Conservation (phyloP, 257 asterid species). For the Penstemon davidsonii region DNA sequence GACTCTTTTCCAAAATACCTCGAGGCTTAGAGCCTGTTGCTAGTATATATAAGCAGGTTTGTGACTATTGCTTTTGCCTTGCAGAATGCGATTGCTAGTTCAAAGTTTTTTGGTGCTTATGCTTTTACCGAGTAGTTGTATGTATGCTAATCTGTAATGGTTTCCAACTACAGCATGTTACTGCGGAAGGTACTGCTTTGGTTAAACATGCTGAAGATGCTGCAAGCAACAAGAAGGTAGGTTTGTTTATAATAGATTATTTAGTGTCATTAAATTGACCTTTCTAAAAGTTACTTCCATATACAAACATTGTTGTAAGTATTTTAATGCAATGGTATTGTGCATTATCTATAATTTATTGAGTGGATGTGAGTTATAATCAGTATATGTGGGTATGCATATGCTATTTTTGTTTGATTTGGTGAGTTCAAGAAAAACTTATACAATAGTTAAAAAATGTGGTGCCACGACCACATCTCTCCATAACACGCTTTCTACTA, state of each 20-base stretch:
- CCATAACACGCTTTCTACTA: not conserved
- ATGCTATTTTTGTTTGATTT: not conserved
- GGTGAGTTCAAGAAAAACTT: constrained; percentile 10
- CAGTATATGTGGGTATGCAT: not conserved
- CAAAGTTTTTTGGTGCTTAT: constrained; percentile 18
- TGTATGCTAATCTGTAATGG: constrained; percentile 16
- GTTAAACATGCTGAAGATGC: constrained; percentile 99
- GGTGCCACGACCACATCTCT: not conserved
- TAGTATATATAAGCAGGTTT: constrained; percentile 76
- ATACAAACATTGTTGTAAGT: not conserved
- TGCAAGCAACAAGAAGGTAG: constrained; percentile 88
- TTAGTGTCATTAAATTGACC: not conserved
- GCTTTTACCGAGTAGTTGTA: constrained; percentile 1
- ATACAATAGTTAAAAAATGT: not conserved
- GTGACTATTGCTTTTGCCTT: constrained; percentile 25
- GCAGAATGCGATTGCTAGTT: constrained; percentile 7
- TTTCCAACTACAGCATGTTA: constrained; percentile 75
- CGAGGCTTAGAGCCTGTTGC: constrained; percentile 77
- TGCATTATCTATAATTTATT: not conserved
- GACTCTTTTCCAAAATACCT: constrained; percentile 85
- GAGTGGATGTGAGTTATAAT: constrained; percentile 6
- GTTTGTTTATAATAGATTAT: constrained; percentile 8
- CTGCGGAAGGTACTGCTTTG: constrained; percentile 92
- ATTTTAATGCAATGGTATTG: constrained; percentile 6
- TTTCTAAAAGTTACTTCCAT: constrained; percentile 4